Evolutionary conservation across 257 asterid species (phyloP).

Genomic region (Datura wrightii): DNA sequence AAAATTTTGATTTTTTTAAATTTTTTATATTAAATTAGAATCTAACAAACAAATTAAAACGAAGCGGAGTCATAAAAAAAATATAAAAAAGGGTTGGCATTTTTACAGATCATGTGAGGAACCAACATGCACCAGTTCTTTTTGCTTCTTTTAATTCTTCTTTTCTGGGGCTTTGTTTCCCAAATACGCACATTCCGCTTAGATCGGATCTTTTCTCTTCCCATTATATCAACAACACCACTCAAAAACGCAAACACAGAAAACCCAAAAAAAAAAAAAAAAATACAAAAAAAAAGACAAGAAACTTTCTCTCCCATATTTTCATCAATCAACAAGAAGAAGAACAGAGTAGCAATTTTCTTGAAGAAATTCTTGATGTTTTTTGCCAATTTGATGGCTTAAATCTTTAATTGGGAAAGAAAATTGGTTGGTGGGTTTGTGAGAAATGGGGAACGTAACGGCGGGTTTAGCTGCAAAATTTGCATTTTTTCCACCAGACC

Average conservation of each 20-base stretch:
- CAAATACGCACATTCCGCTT: constrained; percentile 52
- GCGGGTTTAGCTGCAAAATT: constrained; percentile 94
- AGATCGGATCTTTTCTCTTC: constrained; percentile 73
- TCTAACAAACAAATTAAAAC: background rate
- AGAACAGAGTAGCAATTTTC: constrained; percentile 7
- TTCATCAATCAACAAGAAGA: constrained; percentile 27
- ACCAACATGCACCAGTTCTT: constrained; percentile 37
- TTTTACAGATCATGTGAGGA: background rate
- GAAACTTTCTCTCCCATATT: background rate
- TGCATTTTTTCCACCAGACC: constrained; percentile 98
- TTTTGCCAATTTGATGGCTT: constrained; percentile 39
- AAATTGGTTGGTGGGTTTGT: constrained; percentile 33
- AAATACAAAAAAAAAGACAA: background rate
- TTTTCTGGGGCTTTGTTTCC: constrained; percentile 24
- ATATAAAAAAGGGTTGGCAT: background rate
- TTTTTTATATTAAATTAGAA: no score
- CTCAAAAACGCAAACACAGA: constrained; percentile 2
- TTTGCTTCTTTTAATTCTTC: constrained; percentile 48
- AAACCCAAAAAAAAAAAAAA: background rate
- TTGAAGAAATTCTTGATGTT: constrained; percentile 35
- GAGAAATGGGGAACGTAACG: constrained; percentile 92
- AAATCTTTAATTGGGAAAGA: constrained; percentile 25
- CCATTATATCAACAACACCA: constrained; percentile 44
- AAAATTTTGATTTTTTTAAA: no score
- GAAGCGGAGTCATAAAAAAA: background rate